Evolutionary conservation across 352 stramenopile genomes (phyloP).

Genomic region (Phytophthora pluvialis): DNA sequence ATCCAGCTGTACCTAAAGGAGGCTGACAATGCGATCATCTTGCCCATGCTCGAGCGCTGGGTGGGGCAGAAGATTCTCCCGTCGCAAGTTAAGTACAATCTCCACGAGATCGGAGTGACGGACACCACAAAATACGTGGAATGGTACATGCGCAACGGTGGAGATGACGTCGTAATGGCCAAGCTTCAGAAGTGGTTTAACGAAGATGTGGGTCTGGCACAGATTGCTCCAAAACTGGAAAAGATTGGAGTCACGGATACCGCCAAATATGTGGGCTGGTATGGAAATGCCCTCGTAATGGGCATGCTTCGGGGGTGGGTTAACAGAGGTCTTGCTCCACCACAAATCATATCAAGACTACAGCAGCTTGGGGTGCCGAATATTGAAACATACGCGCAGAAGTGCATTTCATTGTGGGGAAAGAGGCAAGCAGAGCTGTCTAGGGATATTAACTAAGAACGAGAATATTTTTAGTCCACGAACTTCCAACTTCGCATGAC

Average conservation of each 20-base stretch:
- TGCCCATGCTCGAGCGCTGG: constrained; percentile 12
- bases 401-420: not conserved
- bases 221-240: constrained; percentile 6
- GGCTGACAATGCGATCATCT: constrained; percentile 8
- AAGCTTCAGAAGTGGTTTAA: constrained; percentile 9
- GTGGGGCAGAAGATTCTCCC: constrained; percentile 1
- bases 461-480: not conserved
- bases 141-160: constrained; percentile 18
- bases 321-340: not conserved
- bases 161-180: not conserved
- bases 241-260: constrained; percentile 7
- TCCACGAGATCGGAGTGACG: constrained; percentile 12
- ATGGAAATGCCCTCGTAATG: not conserved
- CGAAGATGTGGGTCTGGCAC: not conserved
- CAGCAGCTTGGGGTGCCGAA: not conserved
- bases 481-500: too few relatives aligned
- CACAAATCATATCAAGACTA: constrained; percentile 3
- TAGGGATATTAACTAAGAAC: constrained; percentile 9
- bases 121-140: constrained; percentile 9
- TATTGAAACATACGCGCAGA: not conserved
- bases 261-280: not conserved
- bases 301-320: not conserved
- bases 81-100: constrained; percentile 12
- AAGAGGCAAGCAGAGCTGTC: constrained; percentile 4
- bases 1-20: constrained; percentile 18